These are phyloP conservation scores for Gentiana macrophylla DNA, from an alignment of 257 asterid genomes.

Conservation along the genomic window DNA sequence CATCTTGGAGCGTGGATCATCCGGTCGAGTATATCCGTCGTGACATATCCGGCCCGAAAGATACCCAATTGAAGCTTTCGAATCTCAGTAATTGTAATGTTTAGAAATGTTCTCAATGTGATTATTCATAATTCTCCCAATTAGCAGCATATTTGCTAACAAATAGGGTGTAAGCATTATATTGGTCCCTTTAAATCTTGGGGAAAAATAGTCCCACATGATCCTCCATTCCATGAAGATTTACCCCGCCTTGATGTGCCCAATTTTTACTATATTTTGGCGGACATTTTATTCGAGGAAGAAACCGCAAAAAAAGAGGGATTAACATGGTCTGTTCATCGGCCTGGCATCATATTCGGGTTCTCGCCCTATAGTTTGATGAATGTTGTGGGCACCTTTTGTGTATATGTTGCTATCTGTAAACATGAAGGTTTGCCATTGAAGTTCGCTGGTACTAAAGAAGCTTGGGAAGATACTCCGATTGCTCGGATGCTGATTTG, in stretches of 20 bases:
- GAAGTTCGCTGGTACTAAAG: slow-evolving; percentile 35
- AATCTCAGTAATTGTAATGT: slow-evolving; percentile 51
- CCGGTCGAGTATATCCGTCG: slow-evolving; percentile 68
- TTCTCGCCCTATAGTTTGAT: slow-evolving; percentile 35
- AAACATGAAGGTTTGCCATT: slow-evolving; percentile 59
- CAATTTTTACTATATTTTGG: slow-evolving; percentile 59
- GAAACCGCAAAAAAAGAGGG: slow-evolving; percentile 42
- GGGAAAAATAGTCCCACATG: slow-evolving; percentile 20
- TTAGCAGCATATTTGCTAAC: slow-evolving; percentile 60
- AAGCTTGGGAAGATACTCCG: too few species aligned
- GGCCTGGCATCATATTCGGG: slow-evolving; percentile 66
- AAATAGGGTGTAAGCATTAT: slow-evolving; percentile 5
- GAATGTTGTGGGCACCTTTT: too few species aligned
- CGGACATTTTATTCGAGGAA: slow-evolving; percentile 58
- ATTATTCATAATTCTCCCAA: slow-evolving; percentile 60
- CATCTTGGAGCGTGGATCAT: slow-evolving; percentile 61
- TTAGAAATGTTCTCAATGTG: slow-evolving; percentile 41
- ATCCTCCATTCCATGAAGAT: too few species aligned
- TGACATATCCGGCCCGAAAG: slow-evolving; percentile 37
- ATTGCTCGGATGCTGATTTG: too few species aligned
- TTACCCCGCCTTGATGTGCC: too few species aligned
- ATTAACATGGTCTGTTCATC: slow-evolving; percentile 82
- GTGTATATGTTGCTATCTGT: slow-evolving; percentile 67
- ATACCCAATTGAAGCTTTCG: slow-evolving; percentile 31
- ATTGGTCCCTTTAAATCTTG: slow-evolving; percentile 41